A percentile compares a stretch with the other conserved stretches of the same genome.
Evolutionary conservation across 306 rosid species (phyloP).

Genomic region (Vicia faba): DNA sequence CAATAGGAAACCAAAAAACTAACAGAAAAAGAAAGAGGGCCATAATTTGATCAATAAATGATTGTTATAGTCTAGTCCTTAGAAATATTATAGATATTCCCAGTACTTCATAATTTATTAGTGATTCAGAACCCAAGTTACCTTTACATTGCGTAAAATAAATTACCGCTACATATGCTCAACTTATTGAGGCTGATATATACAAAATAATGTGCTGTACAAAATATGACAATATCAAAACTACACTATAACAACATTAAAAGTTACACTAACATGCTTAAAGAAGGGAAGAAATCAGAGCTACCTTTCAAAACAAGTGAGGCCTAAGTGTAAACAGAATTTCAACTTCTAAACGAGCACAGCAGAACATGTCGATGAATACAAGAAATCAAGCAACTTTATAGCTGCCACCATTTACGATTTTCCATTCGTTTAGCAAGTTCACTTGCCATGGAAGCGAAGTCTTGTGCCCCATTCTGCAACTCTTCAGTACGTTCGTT

Average conservation of each 20-base stretch:
- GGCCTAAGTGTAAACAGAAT: conserved; percentile 13
- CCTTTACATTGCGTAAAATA: background rate
- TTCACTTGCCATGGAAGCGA: conserved; percentile 81
- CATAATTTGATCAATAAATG: conserved; percentile 20
- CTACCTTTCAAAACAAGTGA: conserved; percentile 28
- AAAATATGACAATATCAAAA: conserved; percentile 5
- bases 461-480: conserved; percentile 72
- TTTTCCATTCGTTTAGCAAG: conserved; percentile 78
- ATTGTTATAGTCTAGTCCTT: background rate
- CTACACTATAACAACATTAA: conserved; percentile 1
- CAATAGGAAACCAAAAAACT: background rate
- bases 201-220: conserved; percentile 27
- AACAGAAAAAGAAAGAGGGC: background rate
- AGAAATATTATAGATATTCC: conserved; percentile 4
- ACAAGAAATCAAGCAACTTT: conserved; percentile 35
- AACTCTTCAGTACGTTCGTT: conserved; percentile 65
- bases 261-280: background rate
- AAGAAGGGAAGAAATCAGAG: conserved; percentile 25
- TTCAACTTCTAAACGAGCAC: conserved; percentile 19
- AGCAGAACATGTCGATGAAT: background rate
- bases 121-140: conserved; percentile 3
- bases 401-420: conserved; percentile 95
- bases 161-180: background rate
- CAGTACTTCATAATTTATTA: conserved; percentile 3
- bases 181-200: conserved; percentile 26